A percentile compares a stretch with the other conserved stretches of the same genome.
These are phyloP conservation scores for Neonectria neomacrospora DNA, from an alignment of 2,329 filamentous ascomycete species.

Conservation along the genomic window DNA sequence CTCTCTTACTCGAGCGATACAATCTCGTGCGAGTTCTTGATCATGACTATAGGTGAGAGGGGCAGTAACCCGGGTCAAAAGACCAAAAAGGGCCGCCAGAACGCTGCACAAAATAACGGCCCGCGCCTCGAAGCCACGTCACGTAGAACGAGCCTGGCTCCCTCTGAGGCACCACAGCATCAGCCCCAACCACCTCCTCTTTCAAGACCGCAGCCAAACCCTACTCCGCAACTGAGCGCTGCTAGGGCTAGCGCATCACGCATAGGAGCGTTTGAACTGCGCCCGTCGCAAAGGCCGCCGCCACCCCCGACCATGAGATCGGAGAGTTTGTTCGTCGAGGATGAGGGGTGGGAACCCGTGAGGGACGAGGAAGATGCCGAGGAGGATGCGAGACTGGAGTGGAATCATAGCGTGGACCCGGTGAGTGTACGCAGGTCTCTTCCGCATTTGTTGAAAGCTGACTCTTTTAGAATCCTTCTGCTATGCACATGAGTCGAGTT, in stretches of 20 bases:
- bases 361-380: slow-evolving; percentile 70
- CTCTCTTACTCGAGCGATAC: slow-evolving; percentile 76
- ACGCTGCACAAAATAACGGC: slow-evolving; percentile 46
- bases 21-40: slow-evolving; percentile 78
- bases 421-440: slow-evolving; percentile 55
- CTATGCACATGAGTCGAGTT: slow-evolving; percentile 56
- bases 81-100: slow-evolving; percentile 59
- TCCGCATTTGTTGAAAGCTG: slow-evolving; percentile 35
- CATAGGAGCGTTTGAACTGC: slow-evolving; percentile 56
- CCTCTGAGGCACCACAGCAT: slow-evolving; percentile 46
- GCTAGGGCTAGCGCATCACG: slow-evolving; percentile 50
- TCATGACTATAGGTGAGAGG: slow-evolving; percentile 82
- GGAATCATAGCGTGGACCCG: slow-evolving; percentile 75
- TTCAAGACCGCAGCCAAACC: slow-evolving; percentile 45
- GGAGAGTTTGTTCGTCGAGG: slow-evolving; percentile 80
- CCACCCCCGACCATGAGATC: slow-evolving; percentile 69
- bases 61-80: slow-evolving; percentile 60
- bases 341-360: slow-evolving; percentile 80
- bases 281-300: slow-evolving; percentile 65
- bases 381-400: slow-evolving; percentile 74
- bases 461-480: slow-evolving; percentile 56
- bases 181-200: slow-evolving; percentile 39
- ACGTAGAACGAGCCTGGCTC: slow-evolving; percentile 56
- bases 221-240: slow-evolving; percentile 49
- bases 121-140: slow-evolving; percentile 61